Evolutionary conservation across 2,329 filamentous ascomycete species (phyloP).

Genomic region (Colletotrichum sp.): DNA sequence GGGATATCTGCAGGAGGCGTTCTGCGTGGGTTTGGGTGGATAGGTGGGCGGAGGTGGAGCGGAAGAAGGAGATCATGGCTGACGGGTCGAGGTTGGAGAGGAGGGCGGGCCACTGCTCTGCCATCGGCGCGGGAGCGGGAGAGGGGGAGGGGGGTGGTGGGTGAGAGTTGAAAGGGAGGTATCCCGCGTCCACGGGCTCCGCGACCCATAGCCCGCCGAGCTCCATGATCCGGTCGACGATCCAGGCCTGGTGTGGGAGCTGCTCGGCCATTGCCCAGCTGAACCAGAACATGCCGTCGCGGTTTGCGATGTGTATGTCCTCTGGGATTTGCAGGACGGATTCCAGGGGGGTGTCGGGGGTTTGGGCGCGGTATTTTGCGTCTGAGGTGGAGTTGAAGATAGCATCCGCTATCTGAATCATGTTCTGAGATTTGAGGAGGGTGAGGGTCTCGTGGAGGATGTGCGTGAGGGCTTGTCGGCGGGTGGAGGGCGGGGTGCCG

Average conservation of each 20-base stretch:
- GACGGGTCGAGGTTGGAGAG: neutral
- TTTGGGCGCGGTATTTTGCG: neutral
- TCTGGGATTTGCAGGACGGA: neutral
- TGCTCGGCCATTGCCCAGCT: neutral
- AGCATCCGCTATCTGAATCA: accelerated
- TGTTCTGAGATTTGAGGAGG: accelerated
- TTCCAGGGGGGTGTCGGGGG: neutral
- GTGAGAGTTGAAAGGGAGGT: neutral
- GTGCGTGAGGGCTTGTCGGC: neutral
- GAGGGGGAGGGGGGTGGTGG: too few species aligned
- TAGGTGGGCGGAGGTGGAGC: neutral
- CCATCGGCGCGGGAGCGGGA: too few species aligned
- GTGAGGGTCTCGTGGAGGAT: neutral
- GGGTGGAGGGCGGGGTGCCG: accelerated
- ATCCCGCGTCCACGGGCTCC: neutral
- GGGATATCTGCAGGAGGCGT: neutral
- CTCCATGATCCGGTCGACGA: neutral
- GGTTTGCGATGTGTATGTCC: accelerated
- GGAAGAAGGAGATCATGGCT: neutral
- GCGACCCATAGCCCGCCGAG: neutral
- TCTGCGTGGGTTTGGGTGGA: neutral
- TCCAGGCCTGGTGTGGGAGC: neutral
- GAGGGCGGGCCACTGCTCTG: neutral
- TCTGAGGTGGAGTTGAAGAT: neutral
- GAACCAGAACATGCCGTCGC: neutral